Conservation (phyloP, 768 basidiomycete species). For the Pleurotus tuoliensis region DNA sequence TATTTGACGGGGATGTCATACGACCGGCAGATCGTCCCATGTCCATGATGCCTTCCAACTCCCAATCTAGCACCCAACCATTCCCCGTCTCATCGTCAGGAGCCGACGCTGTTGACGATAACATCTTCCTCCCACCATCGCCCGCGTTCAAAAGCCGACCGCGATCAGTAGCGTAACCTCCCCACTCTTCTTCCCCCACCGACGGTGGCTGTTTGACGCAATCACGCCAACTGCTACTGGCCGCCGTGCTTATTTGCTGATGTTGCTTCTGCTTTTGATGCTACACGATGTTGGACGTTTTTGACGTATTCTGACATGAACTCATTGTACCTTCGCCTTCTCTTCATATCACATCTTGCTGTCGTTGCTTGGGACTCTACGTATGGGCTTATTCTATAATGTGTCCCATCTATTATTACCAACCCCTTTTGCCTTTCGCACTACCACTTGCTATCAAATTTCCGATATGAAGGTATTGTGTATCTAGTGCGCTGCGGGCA, state of each 20-base stretch:
- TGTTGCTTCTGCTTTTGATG: too few relatives aligned
- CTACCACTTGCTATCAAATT: not conserved
- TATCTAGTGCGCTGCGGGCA: not conserved
- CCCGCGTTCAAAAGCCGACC: slow-evolving; percentile 5
- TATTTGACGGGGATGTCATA: slow-evolving; percentile 27
- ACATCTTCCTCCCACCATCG: not conserved
- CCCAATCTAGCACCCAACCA: not conserved
- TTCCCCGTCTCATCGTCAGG: slow-evolving; percentile 6
- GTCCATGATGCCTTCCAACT: slow-evolving; percentile 6
- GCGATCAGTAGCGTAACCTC: slow-evolving; percentile 4
- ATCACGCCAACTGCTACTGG: too few relatives aligned
- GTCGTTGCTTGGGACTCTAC: not conserved
- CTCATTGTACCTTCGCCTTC: not conserved
- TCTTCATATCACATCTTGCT: not conserved
- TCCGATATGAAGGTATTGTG: not conserved
- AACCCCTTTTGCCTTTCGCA: not conserved
- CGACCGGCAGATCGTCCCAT: slow-evolving; percentile 4
- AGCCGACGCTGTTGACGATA: not conserved
- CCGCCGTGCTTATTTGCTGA: too few relatives aligned
- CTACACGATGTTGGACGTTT: not conserved
- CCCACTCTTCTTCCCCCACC: not conserved
- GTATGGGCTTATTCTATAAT: not conserved
- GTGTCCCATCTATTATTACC: not conserved
- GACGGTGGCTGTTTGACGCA: not conserved
- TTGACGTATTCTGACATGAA: not conserved